A percentile compares a stretch with the other conserved stretches of the same genome.
These are phyloP conservation scores for Wickerhamiella domercqiae DNA, from an alignment of 805 yeast species.

Conservation along the genomic window DNA sequence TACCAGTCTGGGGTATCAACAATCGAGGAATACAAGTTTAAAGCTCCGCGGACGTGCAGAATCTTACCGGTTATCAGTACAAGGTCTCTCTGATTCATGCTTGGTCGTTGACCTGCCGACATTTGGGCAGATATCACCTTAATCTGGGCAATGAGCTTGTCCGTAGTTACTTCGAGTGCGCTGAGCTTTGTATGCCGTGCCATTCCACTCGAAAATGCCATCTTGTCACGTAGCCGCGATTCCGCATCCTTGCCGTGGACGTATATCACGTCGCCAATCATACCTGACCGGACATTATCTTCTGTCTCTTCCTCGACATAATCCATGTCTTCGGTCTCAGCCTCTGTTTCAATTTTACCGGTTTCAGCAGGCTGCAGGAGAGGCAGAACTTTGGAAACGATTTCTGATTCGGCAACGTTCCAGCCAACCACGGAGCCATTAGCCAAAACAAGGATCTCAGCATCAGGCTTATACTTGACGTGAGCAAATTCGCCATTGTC, in stretches of 20 bases:
- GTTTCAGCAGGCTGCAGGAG: slow-evolving; percentile 35
- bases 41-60: slow-evolving; percentile 61
- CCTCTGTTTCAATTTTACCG: slow-evolving; percentile 29
- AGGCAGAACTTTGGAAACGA: slow-evolving; percentile 30
- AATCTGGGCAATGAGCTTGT: slow-evolving; percentile 48
- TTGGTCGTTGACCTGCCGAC: slow-evolving; percentile 41
- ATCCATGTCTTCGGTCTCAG: slow-evolving; percentile 80
- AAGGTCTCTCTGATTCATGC: slow-evolving; percentile 36
- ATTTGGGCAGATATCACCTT: slow-evolving; percentile 49
- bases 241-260: slow-evolving; percentile 36
- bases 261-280: slow-evolving; percentile 57
- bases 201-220: slow-evolving; percentile 79
- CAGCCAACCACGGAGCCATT: slow-evolving; percentile 76
- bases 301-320: slow-evolving; percentile 34
- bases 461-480: slow-evolving; percentile 26
- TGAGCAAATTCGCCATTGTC: slow-evolving; percentile 51
- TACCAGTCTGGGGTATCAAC: slow-evolving; percentile 87
- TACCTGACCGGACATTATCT: slow-evolving; percentile 27
- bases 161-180: slow-evolving; percentile 57
- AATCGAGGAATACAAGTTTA: slow-evolving; percentile 73
- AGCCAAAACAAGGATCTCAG: slow-evolving; percentile 51
- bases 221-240: slow-evolving; percentile 53
- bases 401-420: slow-evolving; percentile 51
- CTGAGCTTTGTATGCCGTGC: slow-evolving; percentile 79
- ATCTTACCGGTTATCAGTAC: slow-evolving; percentile 58